Percentiles rank a stretch among this genome's conserved stretches.
phyloP scores from a whole-genome alignment of 75 land plant genomes.

The Cupressus sempervirens region DNA sequence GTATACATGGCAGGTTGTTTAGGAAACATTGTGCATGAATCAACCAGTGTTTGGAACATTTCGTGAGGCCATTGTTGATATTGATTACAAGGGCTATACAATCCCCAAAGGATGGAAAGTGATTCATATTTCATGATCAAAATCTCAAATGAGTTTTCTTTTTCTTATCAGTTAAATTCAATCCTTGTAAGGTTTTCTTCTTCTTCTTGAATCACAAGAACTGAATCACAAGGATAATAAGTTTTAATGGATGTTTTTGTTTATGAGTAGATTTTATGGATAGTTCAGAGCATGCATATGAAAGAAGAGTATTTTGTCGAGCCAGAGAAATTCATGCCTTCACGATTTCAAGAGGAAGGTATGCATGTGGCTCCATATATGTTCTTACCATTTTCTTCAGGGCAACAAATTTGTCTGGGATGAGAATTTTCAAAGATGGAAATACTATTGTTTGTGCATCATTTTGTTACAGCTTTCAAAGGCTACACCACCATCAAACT shows the following conservation, averaged over 20 bases:
- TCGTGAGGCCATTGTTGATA: conserved; percentile 23
- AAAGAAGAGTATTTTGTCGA: conserved; percentile 29
- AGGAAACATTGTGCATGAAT: conserved; percentile 34
- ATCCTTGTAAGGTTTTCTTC: background rate
- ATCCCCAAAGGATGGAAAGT: conserved; percentile 62
- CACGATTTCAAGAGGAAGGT: conserved; percentile 27
- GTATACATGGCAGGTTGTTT: conserved; percentile 42
- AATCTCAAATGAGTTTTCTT: background rate
- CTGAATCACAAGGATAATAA: background rate
- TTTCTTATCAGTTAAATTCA: background rate
- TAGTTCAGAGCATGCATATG: conserved; percentile 24
- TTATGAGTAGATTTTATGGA: conserved; percentile 32
- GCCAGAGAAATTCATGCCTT: conserved; percentile 45
- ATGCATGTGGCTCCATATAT: conserved; percentile 28
- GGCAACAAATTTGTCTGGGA: conserved; percentile 43
- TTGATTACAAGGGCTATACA: conserved; percentile 31
- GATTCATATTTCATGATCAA: too few species aligned
- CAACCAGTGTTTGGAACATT: conserved; percentile 30
- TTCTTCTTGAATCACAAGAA: background rate
- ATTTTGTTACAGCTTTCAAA: conserved; percentile 26
- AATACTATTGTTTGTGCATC: conserved; percentile 31
- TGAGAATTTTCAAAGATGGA: conserved; percentile 36
- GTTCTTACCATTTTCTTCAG: conserved; percentile 53
- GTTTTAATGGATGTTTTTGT: too few species aligned
- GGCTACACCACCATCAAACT: conserved; percentile 12